Base-by-base conservation (phyloP, 2,329 filamentous ascomycete species). In the Paradendryphiella salina region DNA sequence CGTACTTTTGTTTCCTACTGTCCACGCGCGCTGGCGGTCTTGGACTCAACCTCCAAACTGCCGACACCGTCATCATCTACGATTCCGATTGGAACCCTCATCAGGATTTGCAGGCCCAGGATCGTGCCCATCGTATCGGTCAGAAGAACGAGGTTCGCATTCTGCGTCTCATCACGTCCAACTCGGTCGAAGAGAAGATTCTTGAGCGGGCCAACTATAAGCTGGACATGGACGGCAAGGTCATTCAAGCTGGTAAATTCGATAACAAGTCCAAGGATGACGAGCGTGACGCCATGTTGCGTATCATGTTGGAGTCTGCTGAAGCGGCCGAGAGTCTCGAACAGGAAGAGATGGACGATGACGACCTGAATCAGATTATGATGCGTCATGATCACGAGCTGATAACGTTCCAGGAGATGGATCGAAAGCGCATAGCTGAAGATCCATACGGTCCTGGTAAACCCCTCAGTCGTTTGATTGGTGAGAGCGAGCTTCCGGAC, bases 81-180 rank as follows among this genome's bases (percentile, higher is more conserved):
- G 94, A 99, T 71, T 99, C 94, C 0, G 94, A 99, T 78, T 99
- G 94, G 94, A 99, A 99, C 75, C 94, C 94, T 71, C 93, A 97
- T 72, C 94, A 99, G 75, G 94, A 99, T 88, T 80, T 99, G 75
- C 94, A 99, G 75, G 94, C 94, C 11, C 94, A 99, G 72, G 94
- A 99, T 87, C 94, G 94, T 86, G 94, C 94, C 38, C 94, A 99
- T 85, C 93, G 94, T 88, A 99, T 99, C 62, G 94, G 94, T 56
- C 94, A 99, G 75, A 99, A 99, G 85, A 99, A 99, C 66, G 94
- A 99, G 75, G 94, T 99, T 49, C 89, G 94, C 65, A 99, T 99
- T 72, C 78, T 99, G 53, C 87, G 94, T 74, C 81, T 99, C 36
- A 97, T 99, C 74, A 96, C 88, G 60, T 95, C 91, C 8, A 96